Evolutionary conservation across 805 yeast species (phyloP).

Genomic region (Helenozyma rhizophorensis): DNA sequence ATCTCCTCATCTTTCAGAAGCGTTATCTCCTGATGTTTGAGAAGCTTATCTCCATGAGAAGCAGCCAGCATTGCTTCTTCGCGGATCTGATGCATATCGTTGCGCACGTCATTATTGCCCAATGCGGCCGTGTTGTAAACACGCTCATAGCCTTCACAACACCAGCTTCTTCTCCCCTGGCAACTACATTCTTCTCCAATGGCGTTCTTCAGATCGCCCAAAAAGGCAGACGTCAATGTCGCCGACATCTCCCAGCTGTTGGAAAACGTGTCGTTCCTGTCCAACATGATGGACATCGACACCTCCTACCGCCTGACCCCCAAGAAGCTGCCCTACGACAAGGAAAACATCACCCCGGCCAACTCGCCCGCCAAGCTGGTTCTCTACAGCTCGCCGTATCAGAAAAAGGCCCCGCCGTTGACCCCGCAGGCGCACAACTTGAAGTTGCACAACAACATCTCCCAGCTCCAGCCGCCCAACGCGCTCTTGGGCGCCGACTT

Average conservation of each 20-base stretch:
- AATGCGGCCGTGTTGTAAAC: slow-evolving; percentile 4
- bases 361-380: slow-evolving; percentile 25
- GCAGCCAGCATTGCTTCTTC: no score
- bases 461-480: slow-evolving; percentile 29
- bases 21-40: no score
- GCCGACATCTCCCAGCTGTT: slow-evolving; percentile 38
- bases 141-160: not conserved
- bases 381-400: slow-evolving; percentile 23
- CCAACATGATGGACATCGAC: slow-evolving; percentile 38
- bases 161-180: not conserved
- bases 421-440: slow-evolving; percentile 14
- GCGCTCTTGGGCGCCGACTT: slow-evolving; percentile 41
- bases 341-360: slow-evolving; percentile 26
- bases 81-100: no score
- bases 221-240: slow-evolving; percentile 19
- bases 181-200: no score
- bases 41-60: no score
- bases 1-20: no score
- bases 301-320: slow-evolving; percentile 32
- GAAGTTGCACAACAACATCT: slow-evolving; percentile 25
- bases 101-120: slow-evolving; percentile 7
- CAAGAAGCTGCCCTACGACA: slow-evolving; percentile 8
- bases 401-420: slow-evolving; percentile 4
- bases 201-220: slow-evolving; percentile 16
- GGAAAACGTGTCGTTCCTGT: slow-evolving; percentile 38